These are phyloP conservation scores for Phytophthora fragariaefolia DNA, from an alignment of 352 stramenopile genomes.

Conservation along the genomic window DNA sequence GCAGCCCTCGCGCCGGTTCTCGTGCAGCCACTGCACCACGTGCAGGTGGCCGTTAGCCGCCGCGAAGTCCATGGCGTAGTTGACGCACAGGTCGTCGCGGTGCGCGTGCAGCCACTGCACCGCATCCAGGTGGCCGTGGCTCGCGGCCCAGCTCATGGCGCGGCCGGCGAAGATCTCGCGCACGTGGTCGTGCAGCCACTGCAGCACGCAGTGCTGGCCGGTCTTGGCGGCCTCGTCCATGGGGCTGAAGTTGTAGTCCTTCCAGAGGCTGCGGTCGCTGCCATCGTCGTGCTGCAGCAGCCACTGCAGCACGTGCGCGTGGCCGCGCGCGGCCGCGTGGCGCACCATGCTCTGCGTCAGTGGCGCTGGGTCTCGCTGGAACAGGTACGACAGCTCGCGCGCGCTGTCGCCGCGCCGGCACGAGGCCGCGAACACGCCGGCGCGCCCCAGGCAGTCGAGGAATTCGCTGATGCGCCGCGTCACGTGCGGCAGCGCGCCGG, in stretches of 20 bases:
- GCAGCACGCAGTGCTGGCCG: slow-evolving; percentile 19
- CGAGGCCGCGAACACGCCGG: slow-evolving; percentile 19
- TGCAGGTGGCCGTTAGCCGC: slow-evolving; percentile 27
- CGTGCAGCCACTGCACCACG: slow-evolving; percentile 28
- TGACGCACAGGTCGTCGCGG: slow-evolving; percentile 19
- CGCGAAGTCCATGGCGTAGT: slow-evolving; percentile 31
- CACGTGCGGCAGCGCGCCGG: slow-evolving; percentile 25
- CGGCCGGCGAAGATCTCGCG: slow-evolving; percentile 14
- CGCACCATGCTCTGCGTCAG: slow-evolving; percentile 30
- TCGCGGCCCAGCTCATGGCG: slow-evolving; percentile 32
- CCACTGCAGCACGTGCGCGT: slow-evolving; percentile 34
- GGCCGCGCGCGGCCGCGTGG: slow-evolving; percentile 16
- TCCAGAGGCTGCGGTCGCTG: slow-evolving; percentile 14
- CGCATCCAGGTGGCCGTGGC: slow-evolving; percentile 27
- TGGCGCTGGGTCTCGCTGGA: slow-evolving; percentile 14
- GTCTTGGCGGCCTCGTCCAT: slow-evolving; percentile 35
- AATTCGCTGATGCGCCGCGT: slow-evolving; percentile 24
- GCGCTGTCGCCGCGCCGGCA: slow-evolving; percentile 23
- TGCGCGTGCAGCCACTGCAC: slow-evolving; percentile 34
- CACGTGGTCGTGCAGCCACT: slow-evolving; percentile 31
- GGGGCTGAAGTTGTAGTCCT: slow-evolving; percentile 36
- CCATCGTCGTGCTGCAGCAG: slow-evolving; percentile 18
- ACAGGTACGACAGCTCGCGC: slow-evolving; percentile 25
- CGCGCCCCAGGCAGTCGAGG: slow-evolving; percentile 19
- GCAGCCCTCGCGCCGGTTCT: slow-evolving; percentile 20